phyloP scores from a whole-genome alignment of 352 stramenopile species.

The Lagenidium giganteum region DNA sequence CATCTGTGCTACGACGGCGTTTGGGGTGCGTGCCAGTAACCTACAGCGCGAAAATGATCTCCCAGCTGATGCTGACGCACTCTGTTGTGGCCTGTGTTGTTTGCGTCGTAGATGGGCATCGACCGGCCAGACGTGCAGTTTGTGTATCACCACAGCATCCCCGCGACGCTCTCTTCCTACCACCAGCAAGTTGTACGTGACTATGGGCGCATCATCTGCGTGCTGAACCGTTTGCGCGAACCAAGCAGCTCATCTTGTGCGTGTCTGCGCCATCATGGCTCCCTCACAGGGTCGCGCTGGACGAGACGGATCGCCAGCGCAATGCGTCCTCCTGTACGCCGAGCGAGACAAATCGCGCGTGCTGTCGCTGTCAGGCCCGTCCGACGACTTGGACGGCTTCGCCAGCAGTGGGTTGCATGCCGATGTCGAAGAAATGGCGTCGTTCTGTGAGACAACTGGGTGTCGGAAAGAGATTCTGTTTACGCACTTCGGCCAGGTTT shows the following conservation, averaged over 20 bases:
- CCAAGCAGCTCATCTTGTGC: not conserved
- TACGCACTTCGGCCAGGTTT: conserved; percentile 45
- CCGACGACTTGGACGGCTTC: conserved; percentile 18
- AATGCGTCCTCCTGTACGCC: conserved; percentile 60
- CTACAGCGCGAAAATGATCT: not conserved
- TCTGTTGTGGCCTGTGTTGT: no score
- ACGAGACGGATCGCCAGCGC: conserved; percentile 42
- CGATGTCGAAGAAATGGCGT: conserved; percentile 40
- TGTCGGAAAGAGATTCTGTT: conserved; percentile 61
- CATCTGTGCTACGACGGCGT: conserved; percentile 76
- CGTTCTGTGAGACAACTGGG: conserved; percentile 46
- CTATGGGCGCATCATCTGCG: no score
- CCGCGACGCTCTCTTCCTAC: conserved; percentile 60
- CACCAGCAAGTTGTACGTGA: conserved; percentile 72
- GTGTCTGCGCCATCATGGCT: not conserved
- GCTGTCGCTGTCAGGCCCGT: conserved; percentile 35
- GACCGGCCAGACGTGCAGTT: conserved; percentile 70
- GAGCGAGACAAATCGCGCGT: conserved; percentile 50
- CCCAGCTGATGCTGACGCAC: no score
- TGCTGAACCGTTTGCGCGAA: no score
- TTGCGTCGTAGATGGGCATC: conserved; percentile 81
- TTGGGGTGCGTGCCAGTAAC: conserved; percentile 34
- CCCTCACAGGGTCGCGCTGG: conserved; percentile 48
- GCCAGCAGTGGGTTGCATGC: conserved; percentile 34
- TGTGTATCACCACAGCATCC: conserved; percentile 68